phyloP scores from a whole-genome alignment of 2,329 filamentous ascomycete genomes.

The Venturia asperata region DNA sequence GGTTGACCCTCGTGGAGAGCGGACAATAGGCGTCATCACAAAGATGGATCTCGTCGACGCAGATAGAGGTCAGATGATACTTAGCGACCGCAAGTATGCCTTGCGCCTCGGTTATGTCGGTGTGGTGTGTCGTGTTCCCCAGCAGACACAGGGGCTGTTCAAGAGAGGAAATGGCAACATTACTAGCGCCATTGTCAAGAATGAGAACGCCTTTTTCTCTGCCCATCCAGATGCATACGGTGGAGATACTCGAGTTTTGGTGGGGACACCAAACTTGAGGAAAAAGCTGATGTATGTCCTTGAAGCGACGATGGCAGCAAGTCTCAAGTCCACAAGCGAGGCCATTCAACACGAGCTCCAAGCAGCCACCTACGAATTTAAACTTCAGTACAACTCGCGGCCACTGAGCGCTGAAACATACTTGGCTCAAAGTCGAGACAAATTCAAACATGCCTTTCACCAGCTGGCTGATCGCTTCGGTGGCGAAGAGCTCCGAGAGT shows the following conservation, averaged over 20 bases:
- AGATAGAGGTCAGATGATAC: constrained; percentile 65
- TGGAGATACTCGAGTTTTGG: constrained; percentile 60
- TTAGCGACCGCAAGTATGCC: constrained; percentile 87
- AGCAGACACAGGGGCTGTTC: constrained; percentile 61
- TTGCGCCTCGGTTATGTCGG: constrained; percentile 93
- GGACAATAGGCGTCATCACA: constrained; percentile 96
- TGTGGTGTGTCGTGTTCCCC: constrained; percentile 77
- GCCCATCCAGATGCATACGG: constrained; percentile 77
- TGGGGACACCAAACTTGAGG: constrained; percentile 78
- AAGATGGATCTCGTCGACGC: constrained; percentile 98
- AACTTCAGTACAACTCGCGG: constrained; percentile 97
- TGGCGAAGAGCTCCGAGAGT: constrained; percentile 75
- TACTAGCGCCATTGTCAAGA: constrained; percentile 71
- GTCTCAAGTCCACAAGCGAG: constrained; percentile 79
- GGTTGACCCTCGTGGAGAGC: constrained; percentile 87
- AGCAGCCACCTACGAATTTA: constrained; percentile 97
- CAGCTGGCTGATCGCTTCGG: constrained; percentile 87
- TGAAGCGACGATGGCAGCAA: constrained; percentile 94
- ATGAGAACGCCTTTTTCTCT: constrained; percentile 82
- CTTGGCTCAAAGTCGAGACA: constrained; percentile 86
- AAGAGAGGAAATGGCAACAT: constrained; percentile 76
- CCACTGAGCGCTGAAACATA: constrained; percentile 94
- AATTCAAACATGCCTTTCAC: constrained; percentile 97
- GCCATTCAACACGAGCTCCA: constrained; percentile 92
- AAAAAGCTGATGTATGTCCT: constrained; percentile 97